Base-by-base conservation (phyloP, 192 early-diverging fungal species). In the Allomyces arbusculus region DNA sequence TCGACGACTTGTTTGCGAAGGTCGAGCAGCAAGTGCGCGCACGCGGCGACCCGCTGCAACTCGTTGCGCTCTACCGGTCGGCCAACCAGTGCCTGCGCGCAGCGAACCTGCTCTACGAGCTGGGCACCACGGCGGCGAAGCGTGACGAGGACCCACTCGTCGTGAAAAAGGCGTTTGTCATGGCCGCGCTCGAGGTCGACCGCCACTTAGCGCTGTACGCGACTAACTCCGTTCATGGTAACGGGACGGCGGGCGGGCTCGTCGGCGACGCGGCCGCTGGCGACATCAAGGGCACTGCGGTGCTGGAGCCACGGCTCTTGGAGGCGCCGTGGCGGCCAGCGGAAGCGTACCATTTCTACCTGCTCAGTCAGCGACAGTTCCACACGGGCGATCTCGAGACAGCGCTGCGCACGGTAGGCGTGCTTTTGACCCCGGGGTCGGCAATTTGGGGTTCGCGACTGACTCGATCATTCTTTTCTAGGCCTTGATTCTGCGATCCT, bases 271-370 rank as follows among this genome's bases (percentile, higher is more conserved):
- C 33, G 33, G 33, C 7, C 33, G 33, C 33, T 7, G 33, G 33
- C 33, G 33, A 40, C 7, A 40, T 40, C 33, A 40, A 40, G 33
- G 33, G 33, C 5, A 40, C 70, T 77, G 24, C 72, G 79, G 28
- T 73, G 69, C 71, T 62, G 63, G 77, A 76, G 2, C 66, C 66
- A 44, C 71, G 70, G 45, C 71, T 79, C 55, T 55, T 79, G 22
- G 75, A 79, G 61, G 79, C 80, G 43, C 75, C 78, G 7, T 84
- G 82, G 82, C 65, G 79, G 25, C 80, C 78, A 1, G 82, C 82
- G 10, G 82, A 84, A 64, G 82, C 80, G 24, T 82, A 78, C 50
- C 82, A 84, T 69, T 80, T 75, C 62, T 82, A 82, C 69, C 66
- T 82, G 24, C 68, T 82, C 3, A 73, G 77, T 1, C 82, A 84